These are phyloP conservation scores for Talaromyces liani DNA, from an alignment of 495 filamentous ascomycete genomes.

Conservation along the genomic window DNA sequence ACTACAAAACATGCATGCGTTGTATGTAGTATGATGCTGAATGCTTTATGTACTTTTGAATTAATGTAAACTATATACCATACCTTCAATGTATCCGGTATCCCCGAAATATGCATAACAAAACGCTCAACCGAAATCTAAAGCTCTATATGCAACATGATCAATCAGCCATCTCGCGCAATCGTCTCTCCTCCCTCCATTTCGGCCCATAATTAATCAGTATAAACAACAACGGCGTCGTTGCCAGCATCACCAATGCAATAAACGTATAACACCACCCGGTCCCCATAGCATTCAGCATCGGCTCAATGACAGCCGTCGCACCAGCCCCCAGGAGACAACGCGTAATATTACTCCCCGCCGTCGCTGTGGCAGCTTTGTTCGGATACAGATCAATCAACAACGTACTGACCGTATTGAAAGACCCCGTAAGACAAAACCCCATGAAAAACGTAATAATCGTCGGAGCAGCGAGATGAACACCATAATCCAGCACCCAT, in stretches of 20 bases:
- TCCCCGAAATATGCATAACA: background rate
- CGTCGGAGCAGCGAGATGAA: slow-evolving; percentile 35
- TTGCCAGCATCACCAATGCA: slow-evolving; percentile 42
- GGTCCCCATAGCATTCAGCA: slow-evolving; percentile 56
- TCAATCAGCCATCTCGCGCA: background rate
- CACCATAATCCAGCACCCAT: slow-evolving; percentile 27
- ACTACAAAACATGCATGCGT: background rate
- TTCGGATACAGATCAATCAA: slow-evolving; percentile 60
- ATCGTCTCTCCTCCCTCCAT: slow-evolving; percentile 39
- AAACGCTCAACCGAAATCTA: background rate
- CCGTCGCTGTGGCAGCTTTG: slow-evolving; percentile 56
- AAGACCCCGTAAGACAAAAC: slow-evolving; percentile 44
- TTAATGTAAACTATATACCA: background rate
- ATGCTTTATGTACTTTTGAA: background rate
- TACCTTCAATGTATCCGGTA: background rate
- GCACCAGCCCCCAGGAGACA: slow-evolving; percentile 62
- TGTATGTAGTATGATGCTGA: background rate
- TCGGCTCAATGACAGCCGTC: slow-evolving; percentile 57
- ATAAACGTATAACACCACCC: slow-evolving; percentile 69
- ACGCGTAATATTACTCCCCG: slow-evolving; percentile 62
- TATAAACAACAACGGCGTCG: slow-evolving; percentile 44
- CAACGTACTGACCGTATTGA: slow-evolving; percentile 52
- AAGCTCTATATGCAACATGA: background rate
- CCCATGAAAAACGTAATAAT: slow-evolving; percentile 57
- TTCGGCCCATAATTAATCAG: slow-evolving; percentile 34